Base-by-base conservation (phyloP, 2,329 filamentous ascomycete species). In the Phyllosticta citrichinensis region DNA sequence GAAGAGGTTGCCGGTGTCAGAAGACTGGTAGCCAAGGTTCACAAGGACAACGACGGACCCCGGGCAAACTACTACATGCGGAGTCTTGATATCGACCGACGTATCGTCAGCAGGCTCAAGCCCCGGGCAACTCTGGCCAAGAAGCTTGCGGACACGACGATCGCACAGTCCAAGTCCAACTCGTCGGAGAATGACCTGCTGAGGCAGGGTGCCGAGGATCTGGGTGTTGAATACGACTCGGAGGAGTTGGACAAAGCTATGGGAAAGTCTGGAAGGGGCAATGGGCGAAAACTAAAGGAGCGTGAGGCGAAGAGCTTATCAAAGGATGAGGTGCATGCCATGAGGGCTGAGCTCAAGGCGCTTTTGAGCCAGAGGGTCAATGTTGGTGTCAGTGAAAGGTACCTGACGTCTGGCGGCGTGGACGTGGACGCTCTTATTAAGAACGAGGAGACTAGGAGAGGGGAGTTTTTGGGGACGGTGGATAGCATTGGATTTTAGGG, bases 171-270 rank as follows among this genome's bases (percentile, higher is more conserved):
- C 70, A 96, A 93, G 75, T 85, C 87, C 10, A 84, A 84, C 60
- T 87, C 88, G 68, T 50, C 50, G 2, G 89, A 96, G 67, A 89
- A 96, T 66, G 85, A 90, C 61, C 94, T 92, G 85, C 79, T 97
- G 67, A 84, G 85, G 52, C 84, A 83, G 55, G 92, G 91, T 0
- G 94, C 94, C 0, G 91, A 97, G 62, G 93, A 97, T 65, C 80
- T 99, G 0, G 94, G 94, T 0, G 89, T 97, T 0, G 93, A 97
- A 58, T 96, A 96, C 70, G 91, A 97, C 70, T 88, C 85, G 63
- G 91, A 96, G 40, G 91, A 95, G 54, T 87, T 96, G 64, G 78
- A 88, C 65, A 75, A 81, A 50, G 80, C 79, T 1, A 76, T 75
- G 8, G 83, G 85, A 6, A 80, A 88, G 0, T 67, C 71, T 20